Evolutionary conservation across 345 rosid genomes (phyloP).

Genomic region (Eutrema yunnanense): DNA sequence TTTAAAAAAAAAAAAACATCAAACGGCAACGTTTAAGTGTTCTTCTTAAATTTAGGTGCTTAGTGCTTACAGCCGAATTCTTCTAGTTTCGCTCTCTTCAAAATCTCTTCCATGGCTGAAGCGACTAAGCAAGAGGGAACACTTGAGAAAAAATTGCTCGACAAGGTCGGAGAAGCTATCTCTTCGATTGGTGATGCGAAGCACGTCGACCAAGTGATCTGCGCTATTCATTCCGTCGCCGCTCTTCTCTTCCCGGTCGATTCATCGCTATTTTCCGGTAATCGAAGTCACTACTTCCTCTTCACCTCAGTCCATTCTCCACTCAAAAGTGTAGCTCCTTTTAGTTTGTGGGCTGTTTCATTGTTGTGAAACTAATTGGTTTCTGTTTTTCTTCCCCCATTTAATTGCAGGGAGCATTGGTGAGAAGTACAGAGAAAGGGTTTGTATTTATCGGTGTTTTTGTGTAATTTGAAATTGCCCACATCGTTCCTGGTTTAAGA

Average conservation of each 20-base stretch:
- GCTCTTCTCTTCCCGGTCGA: conserved; percentile 69
- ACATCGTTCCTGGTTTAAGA: neutral
- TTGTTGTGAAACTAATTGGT: neutral
- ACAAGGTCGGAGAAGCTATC: conserved; percentile 56
- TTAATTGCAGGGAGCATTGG: conserved; percentile 44
- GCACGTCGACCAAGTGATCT: conserved; percentile 66
- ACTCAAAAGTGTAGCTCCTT: neutral
- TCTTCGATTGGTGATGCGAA: conserved; percentile 49
- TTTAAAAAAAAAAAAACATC: no score
- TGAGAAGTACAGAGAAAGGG: conserved; percentile 50
- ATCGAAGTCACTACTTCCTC: neutral
- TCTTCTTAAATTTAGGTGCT: neutral
- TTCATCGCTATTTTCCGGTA: conserved; percentile 52
- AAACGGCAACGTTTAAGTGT: no score
- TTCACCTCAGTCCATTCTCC: neutral
- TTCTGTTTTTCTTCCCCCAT: neutral
- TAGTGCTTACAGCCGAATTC: neutral
- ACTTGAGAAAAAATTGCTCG: conserved; percentile 33
- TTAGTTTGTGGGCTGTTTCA: neutral
- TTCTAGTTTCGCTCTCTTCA: neutral
- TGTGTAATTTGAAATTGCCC: neutral
- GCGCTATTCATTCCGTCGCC: conserved; percentile 71
- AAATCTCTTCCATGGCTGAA: conserved; percentile 24
- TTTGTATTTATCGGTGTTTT: conserved; percentile 22
- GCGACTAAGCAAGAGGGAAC: conserved; percentile 12